Conservation (phyloP, 2,329 filamentous ascomycete species). For the Xylariales sp. region DNA sequence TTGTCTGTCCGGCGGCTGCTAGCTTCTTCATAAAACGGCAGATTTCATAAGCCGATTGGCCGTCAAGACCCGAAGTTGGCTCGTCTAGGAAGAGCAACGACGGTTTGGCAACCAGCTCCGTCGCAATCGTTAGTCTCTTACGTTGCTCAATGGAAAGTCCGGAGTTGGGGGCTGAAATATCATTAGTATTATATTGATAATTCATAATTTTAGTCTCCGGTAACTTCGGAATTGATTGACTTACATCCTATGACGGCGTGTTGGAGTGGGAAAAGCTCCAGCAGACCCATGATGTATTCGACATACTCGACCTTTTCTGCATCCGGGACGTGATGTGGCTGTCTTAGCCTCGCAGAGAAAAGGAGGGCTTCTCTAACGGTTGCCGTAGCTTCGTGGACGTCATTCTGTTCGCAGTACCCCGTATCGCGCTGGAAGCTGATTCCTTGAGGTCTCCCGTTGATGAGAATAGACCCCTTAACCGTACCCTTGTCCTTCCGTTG, state of each 20-base stretch:
- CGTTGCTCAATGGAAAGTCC: conserved; percentile 12
- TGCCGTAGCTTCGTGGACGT: conserved; percentile 73
- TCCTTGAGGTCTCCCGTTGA: conserved; percentile 78
- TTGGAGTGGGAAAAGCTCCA: conserved; percentile 76
- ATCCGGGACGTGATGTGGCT: conserved; percentile 65
- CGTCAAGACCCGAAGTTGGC: conserved; percentile 68
- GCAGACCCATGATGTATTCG: conserved; percentile 74
- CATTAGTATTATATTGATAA: neutral
- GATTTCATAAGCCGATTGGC: conserved; percentile 70
- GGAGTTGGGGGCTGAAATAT: neutral
- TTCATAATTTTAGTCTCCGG: no score
- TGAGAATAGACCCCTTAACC: conserved; percentile 80
- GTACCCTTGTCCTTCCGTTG: conserved; percentile 81
- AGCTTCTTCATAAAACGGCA: conserved; percentile 71
- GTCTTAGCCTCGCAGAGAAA: conserved; percentile 74
- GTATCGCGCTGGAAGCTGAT: conserved; percentile 83
- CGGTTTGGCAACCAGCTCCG: conserved; percentile 4
- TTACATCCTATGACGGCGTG: conserved; percentile 70
- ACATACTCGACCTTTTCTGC: conserved; percentile 75
- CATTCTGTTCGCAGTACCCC: conserved; percentile 74
- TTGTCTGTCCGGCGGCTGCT: conserved; percentile 68
- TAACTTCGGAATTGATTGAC: neutral
- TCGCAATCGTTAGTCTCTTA: conserved; percentile 9
- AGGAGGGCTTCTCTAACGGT: conserved; percentile 74
- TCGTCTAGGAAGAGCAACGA: conserved; percentile 58